Percentiles rank a stretch among this genome's conserved stretches.
phyloP scores from a whole-genome alignment of 371 early-diverging fungal genomes.

The Zopfochytrium polystomum region DNA sequence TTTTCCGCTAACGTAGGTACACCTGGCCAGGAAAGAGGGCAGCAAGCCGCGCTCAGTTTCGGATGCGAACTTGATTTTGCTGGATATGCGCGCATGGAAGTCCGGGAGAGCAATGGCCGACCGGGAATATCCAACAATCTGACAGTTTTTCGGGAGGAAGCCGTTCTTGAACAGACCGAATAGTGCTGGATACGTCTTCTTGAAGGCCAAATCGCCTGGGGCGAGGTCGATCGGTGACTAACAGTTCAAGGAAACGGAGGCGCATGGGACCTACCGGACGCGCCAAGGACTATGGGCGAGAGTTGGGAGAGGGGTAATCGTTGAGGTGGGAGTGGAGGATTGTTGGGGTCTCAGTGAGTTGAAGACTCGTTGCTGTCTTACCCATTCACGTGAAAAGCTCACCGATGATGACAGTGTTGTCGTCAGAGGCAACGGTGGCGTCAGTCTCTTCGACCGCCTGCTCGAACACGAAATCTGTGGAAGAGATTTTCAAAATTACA shows the following conservation, averaged over 20 bases:
- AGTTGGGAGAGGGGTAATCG: no score
- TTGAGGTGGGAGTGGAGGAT: no score
- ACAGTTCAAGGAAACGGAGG: no score
- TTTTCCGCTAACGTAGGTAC: conserved; percentile 83
- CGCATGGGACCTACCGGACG: no score
- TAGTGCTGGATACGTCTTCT: conserved; percentile 97
- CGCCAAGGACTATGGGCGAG: no score
- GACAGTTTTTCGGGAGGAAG: conserved; percentile 70
- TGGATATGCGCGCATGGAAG: conserved; percentile 73
- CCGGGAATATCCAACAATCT: conserved; percentile 96
- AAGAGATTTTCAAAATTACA: not conserved
- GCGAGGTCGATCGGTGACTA: no score
- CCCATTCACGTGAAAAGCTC: not conserved
- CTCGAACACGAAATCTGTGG: not conserved
- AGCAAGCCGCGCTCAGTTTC: conserved; percentile 57
- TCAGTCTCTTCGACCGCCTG: not conserved
- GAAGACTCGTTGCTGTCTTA: no score
- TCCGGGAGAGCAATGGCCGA: conserved; percentile 70
- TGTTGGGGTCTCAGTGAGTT: no score
- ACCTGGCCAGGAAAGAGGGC: conserved; percentile 67
- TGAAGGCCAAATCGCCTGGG: conserved; percentile 94
- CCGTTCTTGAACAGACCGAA: conserved; percentile 76
- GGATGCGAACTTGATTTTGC: conserved; percentile 57
- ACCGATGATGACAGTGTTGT: not conserved
- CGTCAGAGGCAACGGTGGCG: not conserved